Evolutionary conservation across 805 yeast genomes (phyloP).

Genomic region (Ogataea nonfermentans): DNA sequence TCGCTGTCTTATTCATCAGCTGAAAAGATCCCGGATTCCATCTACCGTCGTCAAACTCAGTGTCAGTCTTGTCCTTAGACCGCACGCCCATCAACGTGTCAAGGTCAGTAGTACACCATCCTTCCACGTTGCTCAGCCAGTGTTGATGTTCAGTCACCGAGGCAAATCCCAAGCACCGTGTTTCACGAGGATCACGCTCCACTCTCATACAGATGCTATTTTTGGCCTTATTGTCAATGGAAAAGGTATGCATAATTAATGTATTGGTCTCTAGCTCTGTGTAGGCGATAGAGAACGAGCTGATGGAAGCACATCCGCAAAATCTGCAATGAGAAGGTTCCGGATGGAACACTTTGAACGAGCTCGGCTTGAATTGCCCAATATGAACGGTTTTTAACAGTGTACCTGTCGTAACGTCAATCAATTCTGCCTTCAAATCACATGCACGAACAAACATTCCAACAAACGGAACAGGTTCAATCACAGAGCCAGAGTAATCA

Average conservation of each 20-base stretch:
- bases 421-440: slow-evolving; percentile 56
- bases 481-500: slow-evolving; percentile 28
- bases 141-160: slow-evolving; percentile 68
- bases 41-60: slow-evolving; percentile 9
- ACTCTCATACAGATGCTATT: slow-evolving; percentile 81
- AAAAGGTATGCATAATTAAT: slow-evolving; percentile 69
- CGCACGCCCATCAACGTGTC: slow-evolving; percentile 72
- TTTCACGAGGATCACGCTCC: slow-evolving; percentile 90
- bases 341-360: slow-evolving; percentile 71
- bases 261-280: slow-evolving; percentile 55
- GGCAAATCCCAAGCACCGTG: slow-evolving; percentile 83
- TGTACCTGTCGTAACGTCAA: slow-evolving; percentile 79
- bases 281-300: slow-evolving; percentile 70
- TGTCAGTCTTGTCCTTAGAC: slow-evolving; percentile 38
- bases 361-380: slow-evolving; percentile 57
- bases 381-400: slow-evolving; percentile 59
- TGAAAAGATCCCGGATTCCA: slow-evolving; percentile 17
- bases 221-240: slow-evolving; percentile 70
- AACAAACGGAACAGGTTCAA: slow-evolving; percentile 63
- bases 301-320: slow-evolving; percentile 85
- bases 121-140: slow-evolving; percentile 64
- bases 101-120: slow-evolving; percentile 78
- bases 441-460: slow-evolving; percentile 69
- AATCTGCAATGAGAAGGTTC: slow-evolving; percentile 87
- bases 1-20: slow-evolving; percentile 12